phyloP scores from a whole-genome alignment of 345 rosid species.

The Turritis glabra region DNA sequence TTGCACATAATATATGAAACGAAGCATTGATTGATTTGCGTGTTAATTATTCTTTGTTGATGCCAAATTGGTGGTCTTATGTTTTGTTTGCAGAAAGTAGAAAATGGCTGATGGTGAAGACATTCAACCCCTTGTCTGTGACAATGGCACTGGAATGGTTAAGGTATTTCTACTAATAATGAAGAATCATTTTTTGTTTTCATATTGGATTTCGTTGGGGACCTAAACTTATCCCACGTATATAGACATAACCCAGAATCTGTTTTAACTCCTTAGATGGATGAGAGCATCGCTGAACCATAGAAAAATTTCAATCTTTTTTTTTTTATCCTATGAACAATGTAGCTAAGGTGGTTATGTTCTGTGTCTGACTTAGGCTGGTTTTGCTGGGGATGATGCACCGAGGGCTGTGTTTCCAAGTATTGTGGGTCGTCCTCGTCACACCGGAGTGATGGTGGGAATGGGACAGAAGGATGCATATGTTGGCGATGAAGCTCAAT shows the following conservation, averaged over 20 bases:
- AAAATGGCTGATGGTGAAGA: conserved; percentile 37
- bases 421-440: conserved; percentile 85
- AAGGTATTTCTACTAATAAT: conserved; percentile 49
- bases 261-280: neutral
- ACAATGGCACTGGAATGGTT: conserved; percentile 91
- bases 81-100: conserved; percentile 23
- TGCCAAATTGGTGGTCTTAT: conserved; percentile 4
- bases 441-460: conserved; percentile 84
- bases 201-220: neutral
- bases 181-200: neutral
- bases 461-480: conserved; percentile 87
- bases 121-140: conserved; percentile 49
- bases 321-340: neutral
- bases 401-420: conserved; percentile 92
- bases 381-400: conserved; percentile 97
- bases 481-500: conserved; percentile 86
- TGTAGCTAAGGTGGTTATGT: conserved; percentile 15
- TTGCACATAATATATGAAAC: neutral
- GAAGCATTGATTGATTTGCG: conserved; percentile 3
- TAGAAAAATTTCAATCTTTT: neutral
- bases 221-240: no score
- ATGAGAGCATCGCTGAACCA: neutral
- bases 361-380: conserved; percentile 72
- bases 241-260: neutral
- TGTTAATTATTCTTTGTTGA: neutral